Conservation (phyloP, 2,329 filamentous ascomycete species). For the Fusarium verrucosum region DNA sequence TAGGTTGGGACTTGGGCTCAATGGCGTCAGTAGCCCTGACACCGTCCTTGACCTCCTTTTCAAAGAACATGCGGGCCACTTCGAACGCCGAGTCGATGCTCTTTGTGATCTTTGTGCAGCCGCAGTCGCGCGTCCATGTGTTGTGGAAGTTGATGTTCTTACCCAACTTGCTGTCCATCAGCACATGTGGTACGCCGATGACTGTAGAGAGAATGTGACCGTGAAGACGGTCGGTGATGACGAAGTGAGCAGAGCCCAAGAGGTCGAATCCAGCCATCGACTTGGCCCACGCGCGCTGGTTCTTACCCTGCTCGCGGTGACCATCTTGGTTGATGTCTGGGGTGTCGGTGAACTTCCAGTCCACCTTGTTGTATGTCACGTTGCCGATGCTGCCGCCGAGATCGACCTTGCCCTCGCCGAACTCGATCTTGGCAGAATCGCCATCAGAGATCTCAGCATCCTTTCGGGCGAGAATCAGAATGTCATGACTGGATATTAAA, state of each 20-base stretch:
- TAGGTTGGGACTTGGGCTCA: neutral
- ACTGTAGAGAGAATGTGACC: conserved; percentile 43
- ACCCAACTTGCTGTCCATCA: conserved; percentile 45
- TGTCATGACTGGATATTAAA: conserved; percentile 30
- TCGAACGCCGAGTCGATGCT: conserved; percentile 38
- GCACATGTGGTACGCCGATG: conserved; percentile 42
- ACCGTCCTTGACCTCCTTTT: conserved; percentile 26
- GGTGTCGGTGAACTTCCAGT: conserved; percentile 44
- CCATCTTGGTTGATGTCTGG: conserved; percentile 34
- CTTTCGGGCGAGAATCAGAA: conserved; percentile 42
- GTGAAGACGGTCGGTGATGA: conserved; percentile 43
- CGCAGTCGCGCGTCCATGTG: conserved; percentile 43
- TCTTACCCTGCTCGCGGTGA: conserved; percentile 37
- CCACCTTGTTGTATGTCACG: conserved; percentile 42
- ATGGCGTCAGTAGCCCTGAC: conserved; percentile 6
- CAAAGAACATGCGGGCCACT: conserved; percentile 38
- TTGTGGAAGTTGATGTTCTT: conserved; percentile 47
- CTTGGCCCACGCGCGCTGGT: conserved; percentile 44
- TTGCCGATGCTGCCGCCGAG: conserved; percentile 38
- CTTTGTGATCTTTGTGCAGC: conserved; percentile 39
- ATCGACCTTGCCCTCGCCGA: conserved; percentile 38
- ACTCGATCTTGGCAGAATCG: conserved; percentile 34
- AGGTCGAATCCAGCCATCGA: conserved; percentile 41
- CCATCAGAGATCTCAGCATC: conserved; percentile 40
- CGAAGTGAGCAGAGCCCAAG: conserved; percentile 40